These are phyloP conservation scores for Xylaria scruposa DNA, from an alignment of 495 filamentous ascomycete genomes.

Conservation along the genomic window DNA sequence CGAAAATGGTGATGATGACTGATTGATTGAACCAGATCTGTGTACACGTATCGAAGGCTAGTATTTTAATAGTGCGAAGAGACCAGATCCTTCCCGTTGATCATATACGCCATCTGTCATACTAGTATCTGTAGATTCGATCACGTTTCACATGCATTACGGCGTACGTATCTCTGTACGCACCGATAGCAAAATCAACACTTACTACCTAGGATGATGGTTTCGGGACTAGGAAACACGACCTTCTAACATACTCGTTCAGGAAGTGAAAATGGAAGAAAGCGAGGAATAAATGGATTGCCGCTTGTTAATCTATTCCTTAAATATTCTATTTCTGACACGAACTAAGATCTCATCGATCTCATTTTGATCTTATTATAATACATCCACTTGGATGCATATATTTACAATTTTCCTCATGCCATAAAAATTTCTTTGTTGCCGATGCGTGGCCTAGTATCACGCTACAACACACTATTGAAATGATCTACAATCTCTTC, in stretches of 20 bases:
- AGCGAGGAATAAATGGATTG: not conserved
- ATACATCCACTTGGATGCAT: not conserved
- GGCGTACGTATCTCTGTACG: not conserved
- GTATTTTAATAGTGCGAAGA: not conserved
- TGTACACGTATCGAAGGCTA: not conserved
- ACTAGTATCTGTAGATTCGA: slow-evolving; percentile 3
- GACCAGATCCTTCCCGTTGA: not conserved
- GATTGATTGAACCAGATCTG: not conserved
- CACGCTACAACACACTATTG: slow-evolving; percentile 9
- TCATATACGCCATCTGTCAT: not conserved
- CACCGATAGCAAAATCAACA: not conserved
- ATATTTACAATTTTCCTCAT: not conserved
- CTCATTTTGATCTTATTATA: not conserved
- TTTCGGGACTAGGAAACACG: not conserved
- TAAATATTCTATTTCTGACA: not conserved
- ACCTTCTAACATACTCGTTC: not conserved
- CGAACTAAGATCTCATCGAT: not conserved
- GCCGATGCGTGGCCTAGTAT: not conserved
- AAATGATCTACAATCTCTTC: slow-evolving; percentile 14
- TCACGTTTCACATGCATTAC: not conserved
- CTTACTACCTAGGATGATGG: not conserved
- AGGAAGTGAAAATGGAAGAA: no score
- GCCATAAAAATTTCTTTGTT: not conserved
- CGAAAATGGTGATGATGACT: not conserved
- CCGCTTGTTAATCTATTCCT: not conserved